Base-by-base conservation (phyloP, 306 rosid species). In the Pterocarpus macrocarpus region DNA sequence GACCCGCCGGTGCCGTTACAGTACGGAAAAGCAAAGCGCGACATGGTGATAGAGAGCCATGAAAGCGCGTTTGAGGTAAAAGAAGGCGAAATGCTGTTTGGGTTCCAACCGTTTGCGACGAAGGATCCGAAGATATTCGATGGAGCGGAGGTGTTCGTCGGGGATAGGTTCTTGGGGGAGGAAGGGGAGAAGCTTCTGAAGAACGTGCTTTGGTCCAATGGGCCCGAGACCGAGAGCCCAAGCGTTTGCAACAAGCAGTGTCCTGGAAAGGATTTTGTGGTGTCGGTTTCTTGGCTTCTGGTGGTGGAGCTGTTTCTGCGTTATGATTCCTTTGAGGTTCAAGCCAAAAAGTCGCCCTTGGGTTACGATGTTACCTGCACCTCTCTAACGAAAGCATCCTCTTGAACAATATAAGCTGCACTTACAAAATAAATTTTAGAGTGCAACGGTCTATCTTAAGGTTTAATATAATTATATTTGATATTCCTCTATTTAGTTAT, bases 161-260 rank as follows among this genome's bases (percentile, higher is more conserved):
- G 92, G 30, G 94, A 90, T 5, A 74, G 99, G 74, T 95, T 95
- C 71, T 44, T 92, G 8, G 99, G 98, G 2, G 96, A 91, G 10
- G 99, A 91, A 9, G 99, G 98, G 0, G 99, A 93, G 85, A 83
- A 68, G 66, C 30, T 95, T 82, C 72, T 95, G 69, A 78, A 90
- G 77, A 82, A 95, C 69, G 99, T 95, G 83, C 9, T 95, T 1
- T 95, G 98, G 99, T 95, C 99, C 1, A 95, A 95, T 67, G 99
- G 99, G 0, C 94, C 90, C 2, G 97, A 95, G 80, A 87, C 90
- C 0, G 96, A 93, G 38, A 10, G n/a, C 2, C 90, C 99, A 0
- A 79, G 79, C 0, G 83, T 81, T 2, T 84, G 28, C 2, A 88
- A 95, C 85, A 95, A 95, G 41, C 98, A 95, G 50, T 95, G 99